Evolutionary conservation across 2,329 filamentous ascomycete genomes (phyloP).

Genomic region (Aspergillus sp.): DNA sequence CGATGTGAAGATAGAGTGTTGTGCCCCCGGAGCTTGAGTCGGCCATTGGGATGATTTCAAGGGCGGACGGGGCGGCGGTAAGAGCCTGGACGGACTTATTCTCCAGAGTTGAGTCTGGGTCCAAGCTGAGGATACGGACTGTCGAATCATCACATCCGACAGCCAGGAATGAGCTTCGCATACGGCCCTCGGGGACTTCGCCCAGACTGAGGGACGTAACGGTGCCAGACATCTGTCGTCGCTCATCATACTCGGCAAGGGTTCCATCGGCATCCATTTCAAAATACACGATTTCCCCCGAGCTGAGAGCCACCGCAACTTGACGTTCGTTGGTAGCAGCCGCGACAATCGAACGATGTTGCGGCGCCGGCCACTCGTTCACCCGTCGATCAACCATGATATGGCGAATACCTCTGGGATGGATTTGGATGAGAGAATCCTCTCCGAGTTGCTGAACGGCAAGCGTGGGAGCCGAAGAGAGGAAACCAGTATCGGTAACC

Average conservation of each 20-base stretch:
- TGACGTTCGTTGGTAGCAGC: conserved; percentile 92
- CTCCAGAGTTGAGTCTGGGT: conserved; percentile 85
- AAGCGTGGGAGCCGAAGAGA: conserved; percentile 83
- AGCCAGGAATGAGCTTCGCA: conserved; percentile 88
- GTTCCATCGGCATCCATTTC: conserved; percentile 93
- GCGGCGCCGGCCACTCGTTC: conserved; percentile 90
- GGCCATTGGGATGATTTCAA: conserved; percentile 92
- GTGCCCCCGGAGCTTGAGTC: conserved; percentile 87
- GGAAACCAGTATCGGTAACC: conserved; percentile 88
- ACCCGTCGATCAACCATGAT: conserved; percentile 74
- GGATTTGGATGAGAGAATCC: conserved; percentile 87
- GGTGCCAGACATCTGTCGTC: conserved; percentile 90
- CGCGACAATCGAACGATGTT: conserved; percentile 92
- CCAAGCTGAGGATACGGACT: conserved; percentile 85
- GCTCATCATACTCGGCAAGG: conserved; percentile 90
- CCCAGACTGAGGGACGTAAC: conserved; percentile 94
- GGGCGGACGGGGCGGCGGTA: conserved; percentile 81
- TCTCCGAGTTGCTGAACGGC: conserved; percentile 93
- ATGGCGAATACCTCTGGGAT: conserved; percentile 93
- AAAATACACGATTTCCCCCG: conserved; percentile 96
- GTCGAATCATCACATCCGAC: conserved; percentile 97
- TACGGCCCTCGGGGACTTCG: conserved; percentile 83
- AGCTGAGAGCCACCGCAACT: conserved; percentile 89
- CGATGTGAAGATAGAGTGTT: conserved; percentile 93
- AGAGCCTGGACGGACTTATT: conserved; percentile 93